Evolutionary conservation across 2,329 filamentous ascomycete genomes (phyloP), one percentile per base, ranked within the genome.

Genomic region (Drechslerella dactyloides): DNA sequence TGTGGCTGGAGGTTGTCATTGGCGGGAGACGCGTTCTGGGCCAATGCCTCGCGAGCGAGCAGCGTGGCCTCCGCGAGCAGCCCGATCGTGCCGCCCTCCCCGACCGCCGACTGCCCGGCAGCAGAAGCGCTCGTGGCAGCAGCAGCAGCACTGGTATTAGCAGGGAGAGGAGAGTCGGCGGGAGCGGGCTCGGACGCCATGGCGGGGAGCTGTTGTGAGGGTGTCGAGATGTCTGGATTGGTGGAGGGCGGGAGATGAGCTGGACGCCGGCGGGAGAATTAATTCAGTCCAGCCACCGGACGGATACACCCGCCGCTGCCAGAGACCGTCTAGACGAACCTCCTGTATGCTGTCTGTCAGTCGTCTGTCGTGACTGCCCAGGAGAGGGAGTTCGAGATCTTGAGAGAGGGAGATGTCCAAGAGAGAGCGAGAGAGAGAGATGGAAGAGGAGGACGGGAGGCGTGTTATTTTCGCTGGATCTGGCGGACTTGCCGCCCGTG

Each of bases 21-120:
- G 11, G n/a, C 48, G 42, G 55, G 30, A 30, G 33, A 42, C 27
- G 65, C 54, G 48, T 62, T 55, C 50, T 61, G 46, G 24, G 66
- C 66, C 66, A 70, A 64, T 70, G 66, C 66, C 33, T 70, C 66
- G 66, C 66, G 66, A 64, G 66, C 66, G 33, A 70, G 66, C 54
- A 64, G 53, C 42, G 66, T 70, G 35, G 66, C 66, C 66, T 70
- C 66, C 10, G 66, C 66, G 46, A 70, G 46, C 35, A 70, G 40
- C 17, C 64, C 66, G 66, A 70, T 70, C 58, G 66, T 53, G n/a
- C 57, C 62, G 3, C 35, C 56, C 21, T 56, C 51, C 15, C 44
- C 57, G 40, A 21, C 54, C 52, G 48, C 30, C 35, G 30, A 27
- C 42, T 40, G 33, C 58, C 58, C n/a, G n/a, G 50, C 50, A 42